Evolutionary conservation across 805 yeast genomes (phyloP), one percentile per base, ranked within the genome.

Genomic region (Saccharomycopsis olivae): DNA sequence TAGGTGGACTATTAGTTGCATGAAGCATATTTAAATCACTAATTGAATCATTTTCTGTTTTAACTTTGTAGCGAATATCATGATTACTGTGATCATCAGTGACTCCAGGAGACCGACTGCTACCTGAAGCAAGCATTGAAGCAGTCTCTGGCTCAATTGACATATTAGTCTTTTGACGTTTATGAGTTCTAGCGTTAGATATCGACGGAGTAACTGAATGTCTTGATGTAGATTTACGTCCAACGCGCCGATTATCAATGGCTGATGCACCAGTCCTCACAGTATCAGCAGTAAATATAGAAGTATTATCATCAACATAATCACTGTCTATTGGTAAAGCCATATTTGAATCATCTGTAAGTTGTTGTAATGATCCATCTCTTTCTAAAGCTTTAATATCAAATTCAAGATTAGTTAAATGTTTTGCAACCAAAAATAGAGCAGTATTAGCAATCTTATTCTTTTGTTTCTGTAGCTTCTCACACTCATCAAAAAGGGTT

Each of bases 361-460:
- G 70, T 23, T 8, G 10, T 2, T 87, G 85, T 31, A 88, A 56
- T 18, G 81, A 64, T n/a, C 94, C 96, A 40, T 85, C 95, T 36
- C 71, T 67, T 51, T 84, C 94, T 32, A 89, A 62, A 51, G 73
- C 71, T 43, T 74, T 74, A 37, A 89, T 77, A 50, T 84, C 94
- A 16, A 74, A 69, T 51, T 86, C 92, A 29, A 89, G 68, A 49
- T 71, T 71, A 39, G 66, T 66, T 44, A 87, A 63, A 56, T 89
- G 95, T 53, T 82, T 81, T 2, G 87, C 62, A 3, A 89, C 73
- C 24, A 82, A 57, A 54, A 79, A 82, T 35, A 89, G 65, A 3
- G 94, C 88, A 1, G 95, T 86, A 53, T 85, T 83, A 4, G 96
- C 84, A 29, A 87, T 58, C 10, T 78, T 61, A 36, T 80, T 72